phyloP scores from a whole-genome alignment of 306 rosid genomes.

The Gynostemma pentaphyllum region DNA sequence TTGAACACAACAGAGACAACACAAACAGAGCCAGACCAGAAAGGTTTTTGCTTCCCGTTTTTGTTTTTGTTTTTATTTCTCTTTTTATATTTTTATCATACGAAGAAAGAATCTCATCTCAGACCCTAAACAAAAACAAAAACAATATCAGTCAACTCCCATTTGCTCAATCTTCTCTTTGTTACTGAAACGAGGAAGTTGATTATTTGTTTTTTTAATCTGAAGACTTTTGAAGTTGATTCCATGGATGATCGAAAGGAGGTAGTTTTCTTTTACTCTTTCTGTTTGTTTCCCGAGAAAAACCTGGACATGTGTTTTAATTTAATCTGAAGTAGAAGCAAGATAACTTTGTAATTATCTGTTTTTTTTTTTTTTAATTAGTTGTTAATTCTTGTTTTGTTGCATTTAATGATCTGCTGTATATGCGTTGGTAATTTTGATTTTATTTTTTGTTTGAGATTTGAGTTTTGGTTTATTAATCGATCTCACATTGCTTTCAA shows the following conservation, averaged over 20 bases:
- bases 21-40: too few species aligned
- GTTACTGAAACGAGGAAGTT: not conserved
- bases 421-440: not conserved
- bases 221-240: conserved; percentile 16
- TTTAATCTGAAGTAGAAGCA: not conserved
- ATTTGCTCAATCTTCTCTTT: not conserved
- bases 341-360: not conserved
- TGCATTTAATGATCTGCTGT: conserved; percentile 4
- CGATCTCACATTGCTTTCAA: not conserved
- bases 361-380: not conserved
- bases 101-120: too few species aligned
- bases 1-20: too few species aligned
- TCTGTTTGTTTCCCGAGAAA: conserved; percentile 13
- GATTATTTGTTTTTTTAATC: not conserved
- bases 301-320: not conserved
- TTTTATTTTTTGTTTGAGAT: not conserved
- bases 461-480: not conserved
- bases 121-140: too few species aligned
- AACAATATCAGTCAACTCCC: too few species aligned
- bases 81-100: not conserved
- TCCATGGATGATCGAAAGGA: conserved; percentile 86
- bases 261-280: conserved; percentile 28
- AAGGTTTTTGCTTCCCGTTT: not conserved
- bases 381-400: not conserved
- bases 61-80: too few species aligned